Evolutionary conservation across 371 early-diverging fungal species (phyloP), one percentile per base, ranked within the genome.

Genomic region (Rhizopus microsporus): DNA sequence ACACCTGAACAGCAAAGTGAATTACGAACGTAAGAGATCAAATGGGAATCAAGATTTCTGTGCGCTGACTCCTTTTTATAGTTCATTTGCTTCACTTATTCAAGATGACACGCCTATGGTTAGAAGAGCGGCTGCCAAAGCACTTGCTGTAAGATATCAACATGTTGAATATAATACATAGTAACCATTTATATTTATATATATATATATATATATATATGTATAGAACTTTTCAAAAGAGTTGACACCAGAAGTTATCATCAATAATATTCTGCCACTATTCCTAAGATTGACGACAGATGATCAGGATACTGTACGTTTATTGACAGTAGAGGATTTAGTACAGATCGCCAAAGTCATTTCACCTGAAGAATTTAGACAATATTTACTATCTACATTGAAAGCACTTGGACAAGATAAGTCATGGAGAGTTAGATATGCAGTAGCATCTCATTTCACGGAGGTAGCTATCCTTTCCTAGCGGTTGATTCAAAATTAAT

Each of bases 51-150:
- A 13, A 7, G 32, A 57, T 51, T 38, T 15, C 30, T 6, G 8
- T 42, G 7, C 23, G 38, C 13, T 53, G 3, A 48, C 30, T 3
- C n/a, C 46, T 42, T 12, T 50, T 38, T 54, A 50, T 64, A 85
- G 81, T 44, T 52, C 82, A 43, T 90, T 82, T 75, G 87, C 85
- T 38, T 87, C 87, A 66, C 84, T 98, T n/a, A 89, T 92, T 65
- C 84, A 88, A 67, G 99, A 99, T 72, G 97, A 96, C 55, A 97
- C 97, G 10, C 99, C 99, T 37, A 97, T 99, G 99, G 97, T 96
- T 54, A 88, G 98, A 62, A 85, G 98, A 57, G 92, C 97, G 3
- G 95, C 95, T 33, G 94, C 96, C 13, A 92, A 93, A 13, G 82
- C 94, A 58, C 78, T 98, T 37, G 86, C 87, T 46, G 93, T 91